Conservation (phyloP, 768 basidiomycete genomes). For the Termitomyces heimii region DNA sequence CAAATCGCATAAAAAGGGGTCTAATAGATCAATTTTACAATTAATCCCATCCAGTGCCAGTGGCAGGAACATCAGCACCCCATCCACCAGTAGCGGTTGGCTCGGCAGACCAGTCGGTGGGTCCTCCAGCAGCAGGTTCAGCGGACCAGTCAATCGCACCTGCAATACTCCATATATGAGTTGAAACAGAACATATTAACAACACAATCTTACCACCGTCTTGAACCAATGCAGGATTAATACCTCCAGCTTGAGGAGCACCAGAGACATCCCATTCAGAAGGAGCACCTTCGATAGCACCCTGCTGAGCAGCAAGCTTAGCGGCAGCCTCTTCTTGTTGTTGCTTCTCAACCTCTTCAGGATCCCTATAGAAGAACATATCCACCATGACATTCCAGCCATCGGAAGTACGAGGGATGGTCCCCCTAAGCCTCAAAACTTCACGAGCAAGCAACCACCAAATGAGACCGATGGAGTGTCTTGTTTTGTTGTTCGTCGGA, state of each 20-base stretch:
- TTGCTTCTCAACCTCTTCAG: conserved; percentile 98
- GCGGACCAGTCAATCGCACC: conserved; percentile 84
- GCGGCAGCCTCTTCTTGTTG: conserved; percentile 90
- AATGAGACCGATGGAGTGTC: conserved; percentile 93
- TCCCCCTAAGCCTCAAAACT: conserved; percentile 92
- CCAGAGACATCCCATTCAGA: conserved; percentile 75
- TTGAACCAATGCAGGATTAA: conserved; percentile 74
- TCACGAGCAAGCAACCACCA: conserved; percentile 99
- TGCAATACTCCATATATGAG: conserved; percentile 16
- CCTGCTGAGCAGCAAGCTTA: conserved; percentile 62
- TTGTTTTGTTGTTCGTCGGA: conserved; percentile 99
- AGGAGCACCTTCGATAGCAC: conserved; percentile 34
- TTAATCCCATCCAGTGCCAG: conserved; percentile 36
- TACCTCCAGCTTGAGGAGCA: conserved; percentile 60
- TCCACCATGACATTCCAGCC: conserved; percentile 99
- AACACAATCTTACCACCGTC: conserved; percentile 43
- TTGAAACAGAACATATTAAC: not conserved
- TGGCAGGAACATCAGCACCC: conserved; percentile 30
- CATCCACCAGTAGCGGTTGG: conserved; percentile 44
- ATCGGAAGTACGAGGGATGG: conserved; percentile 84
- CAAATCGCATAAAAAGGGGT: conserved; percentile 7
- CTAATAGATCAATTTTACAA: conserved; percentile 19
- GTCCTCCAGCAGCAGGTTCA: conserved; percentile 43
- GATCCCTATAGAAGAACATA: conserved; percentile 99
- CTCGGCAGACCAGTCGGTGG: conserved; percentile 87